Evolutionary conservation across 306 rosid species (phyloP), one percentile per base, ranked within the genome.

Genomic region (Castanopsis chinensis): DNA sequence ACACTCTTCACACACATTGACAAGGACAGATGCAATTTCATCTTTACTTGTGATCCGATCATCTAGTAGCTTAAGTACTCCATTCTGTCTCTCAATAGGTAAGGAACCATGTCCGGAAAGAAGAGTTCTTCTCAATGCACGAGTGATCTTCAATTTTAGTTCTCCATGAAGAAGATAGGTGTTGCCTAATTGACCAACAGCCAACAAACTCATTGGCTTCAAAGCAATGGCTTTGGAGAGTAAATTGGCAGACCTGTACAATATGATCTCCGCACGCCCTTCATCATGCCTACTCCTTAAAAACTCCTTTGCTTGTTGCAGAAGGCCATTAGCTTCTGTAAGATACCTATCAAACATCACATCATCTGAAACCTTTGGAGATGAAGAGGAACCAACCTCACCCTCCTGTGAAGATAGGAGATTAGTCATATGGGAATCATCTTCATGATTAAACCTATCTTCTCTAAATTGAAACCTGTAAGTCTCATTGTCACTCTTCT

Each of bases 91-190:
- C 74, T 79, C 85, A 75, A 82, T 78, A 2, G 92, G 80, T 30
- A 72, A 67, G 13, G 77, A 78, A 73, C 80, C 82, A 74, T 83
- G 83, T 73, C 91, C 90, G 2, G 88, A 80, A 69, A 95, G 89
- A 69, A 90, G 90, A 73, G 33, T 76, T 87, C 99, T 91, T 87
- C 99, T 91, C 79, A 95, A 80, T 51, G 93, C 91, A 1, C 94
- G 96, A 85, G 94, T 93, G 77, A 85, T 85, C 86, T 93, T 90
- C 81, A 95, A 86, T 80, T 92, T 93, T 6, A 95, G 82, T 81
- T 95, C 99, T 84, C 99, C 99, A 52, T 95, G 99, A 80, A 95
- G 97, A 90, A 95, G 97, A 64, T 86, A 95, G 81, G 94, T 88
- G 76, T 95, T 95, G 74, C 96, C 99, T 69, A 93, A 65, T 83